Evolutionary conservation across 345 rosid species (phyloP).

Genomic region (Populus deltoides): DNA sequence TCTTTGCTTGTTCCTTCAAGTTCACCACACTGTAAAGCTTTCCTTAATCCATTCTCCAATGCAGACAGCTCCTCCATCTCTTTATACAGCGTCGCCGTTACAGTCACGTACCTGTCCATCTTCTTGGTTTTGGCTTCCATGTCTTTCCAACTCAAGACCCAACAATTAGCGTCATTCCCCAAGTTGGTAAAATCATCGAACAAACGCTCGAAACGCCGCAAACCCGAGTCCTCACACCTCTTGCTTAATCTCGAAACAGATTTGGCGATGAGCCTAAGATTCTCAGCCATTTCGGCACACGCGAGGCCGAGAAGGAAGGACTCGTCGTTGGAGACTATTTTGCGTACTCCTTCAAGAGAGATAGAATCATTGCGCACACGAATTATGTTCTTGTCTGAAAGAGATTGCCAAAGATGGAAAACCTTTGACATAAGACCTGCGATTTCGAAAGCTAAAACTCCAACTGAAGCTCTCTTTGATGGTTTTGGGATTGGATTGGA

Average conservation of each 20-base stretch:
- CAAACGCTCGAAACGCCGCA: slow-evolving; percentile 47
- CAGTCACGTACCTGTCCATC: slow-evolving; percentile 67
- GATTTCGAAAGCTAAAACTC: slow-evolving; percentile 69
- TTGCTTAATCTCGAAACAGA: slow-evolving; percentile 60
- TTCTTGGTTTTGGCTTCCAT: slow-evolving; percentile 65
- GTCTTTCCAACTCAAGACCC: slow-evolving; percentile 62
- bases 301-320: slow-evolving; percentile 72
- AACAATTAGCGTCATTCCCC: slow-evolving; percentile 56
- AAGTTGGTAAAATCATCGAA: slow-evolving; percentile 64
- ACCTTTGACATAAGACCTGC: slow-evolving; percentile 85
- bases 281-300: slow-evolving; percentile 77
- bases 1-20: slow-evolving; percentile 33
- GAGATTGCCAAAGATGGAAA: slow-evolving; percentile 68
- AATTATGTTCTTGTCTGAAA: slow-evolving; percentile 64
- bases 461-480: slow-evolving; percentile 43
- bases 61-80: slow-evolving; percentile 78
- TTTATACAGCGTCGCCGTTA: slow-evolving; percentile 62
- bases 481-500: slow-evolving; percentile 24
- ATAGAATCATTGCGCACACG: slow-evolving; percentile 61
- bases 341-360: slow-evolving; percentile 69
- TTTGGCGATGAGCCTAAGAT: slow-evolving; percentile 47
- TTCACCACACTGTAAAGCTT: slow-evolving; percentile 31
- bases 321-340: slow-evolving; percentile 81
- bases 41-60: slow-evolving; percentile 53
- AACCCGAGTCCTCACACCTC: slow-evolving; percentile 45